These are phyloP conservation scores for Colletotrichum karsti DNA, from an alignment of 2,329 filamentous ascomycete species.

Conservation along the genomic window DNA sequence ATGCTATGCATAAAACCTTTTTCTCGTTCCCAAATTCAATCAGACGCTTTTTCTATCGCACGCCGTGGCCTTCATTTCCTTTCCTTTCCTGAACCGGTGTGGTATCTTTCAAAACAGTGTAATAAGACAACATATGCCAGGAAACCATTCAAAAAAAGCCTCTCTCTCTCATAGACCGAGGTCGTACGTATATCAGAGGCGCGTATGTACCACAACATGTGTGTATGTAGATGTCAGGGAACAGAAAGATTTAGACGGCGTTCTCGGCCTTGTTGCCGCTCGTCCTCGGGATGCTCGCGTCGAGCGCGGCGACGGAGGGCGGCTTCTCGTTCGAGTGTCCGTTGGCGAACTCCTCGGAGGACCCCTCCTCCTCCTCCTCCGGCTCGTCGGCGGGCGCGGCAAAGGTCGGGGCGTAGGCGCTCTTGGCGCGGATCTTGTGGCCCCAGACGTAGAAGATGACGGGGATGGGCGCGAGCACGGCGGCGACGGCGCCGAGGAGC, in stretches of 20 bases:
- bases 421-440: slow-evolving; percentile 61
- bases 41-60: background rate
- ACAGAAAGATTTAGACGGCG: slow-evolving; percentile 26
- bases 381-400: slow-evolving; percentile 31
- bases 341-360: slow-evolving; percentile 10
- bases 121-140: no score
- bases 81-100: slow-evolving; percentile 3
- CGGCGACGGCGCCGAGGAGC: slow-evolving; percentile 68
- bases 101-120: background rate
- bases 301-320: slow-evolving; percentile 41
- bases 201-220: background rate
- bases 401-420: slow-evolving; percentile 62
- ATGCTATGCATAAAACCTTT: background rate
- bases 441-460: slow-evolving; percentile 71
- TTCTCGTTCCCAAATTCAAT: background rate
- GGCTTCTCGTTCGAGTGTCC: slow-evolving; percentile 39
- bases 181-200: background rate
- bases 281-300: slow-evolving; percentile 43
- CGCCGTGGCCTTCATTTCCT: no score
- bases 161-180: background rate
- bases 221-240: no score
- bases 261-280: slow-evolving; percentile 36
- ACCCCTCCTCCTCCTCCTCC: slow-evolving; percentile 50
- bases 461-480: slow-evolving; percentile 67
- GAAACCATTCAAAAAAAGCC: background rate